Base-by-base conservation (phyloP, 2,329 filamentous ascomycete species). In the Ceratocystis destructans region DNA sequence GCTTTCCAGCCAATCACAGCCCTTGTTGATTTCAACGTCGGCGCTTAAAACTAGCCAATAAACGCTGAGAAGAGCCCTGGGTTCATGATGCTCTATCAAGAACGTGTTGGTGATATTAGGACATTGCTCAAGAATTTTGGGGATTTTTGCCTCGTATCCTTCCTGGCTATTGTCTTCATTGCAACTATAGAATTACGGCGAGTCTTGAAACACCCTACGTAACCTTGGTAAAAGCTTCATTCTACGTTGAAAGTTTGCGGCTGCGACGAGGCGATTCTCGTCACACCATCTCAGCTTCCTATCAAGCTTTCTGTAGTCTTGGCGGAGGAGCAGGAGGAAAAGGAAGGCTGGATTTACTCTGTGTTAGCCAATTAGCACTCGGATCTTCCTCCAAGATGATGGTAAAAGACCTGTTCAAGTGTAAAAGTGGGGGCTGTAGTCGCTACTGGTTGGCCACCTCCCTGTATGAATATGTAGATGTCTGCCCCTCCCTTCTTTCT, bases 11-110 rank as follows among this genome's bases (percentile, higher is more conserved):
- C 62, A 64, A 64, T 64, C 62, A 57, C 2, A 55, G n/a, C n/a
- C 62, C 62, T 50, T 37, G 62, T 53, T n/a, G 12, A 25, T 5
- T 64, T 64, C 33, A 53, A 64, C 46, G 48, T 57, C 62, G 62
- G 62, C 62, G 62, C 62, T 64, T 64, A 64, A 53, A 22, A 8
- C 44, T 33, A 25, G 53, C 53, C 53, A 59, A 59, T 59, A 7
- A 37, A 17, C 25, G n/a, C 37, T 59, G 28, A 59, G 53, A 37
- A 33, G 17, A 17, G 53, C 22, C 2, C n/a, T 59, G 7, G 25
- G 53, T 7, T 31, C n/a, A 8, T 37, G 28, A 33, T 59, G 53
- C 53, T 31, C 53, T 59, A 59, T 59, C 53, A 59, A 59, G 53
- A 22, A 17, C 53, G n/a, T 31, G 28, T 57, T 33, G 12, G 10